Evolutionary conservation across 2,329 filamentous ascomycete genomes (phyloP).

Genomic region (Alternaria sp.): DNA sequence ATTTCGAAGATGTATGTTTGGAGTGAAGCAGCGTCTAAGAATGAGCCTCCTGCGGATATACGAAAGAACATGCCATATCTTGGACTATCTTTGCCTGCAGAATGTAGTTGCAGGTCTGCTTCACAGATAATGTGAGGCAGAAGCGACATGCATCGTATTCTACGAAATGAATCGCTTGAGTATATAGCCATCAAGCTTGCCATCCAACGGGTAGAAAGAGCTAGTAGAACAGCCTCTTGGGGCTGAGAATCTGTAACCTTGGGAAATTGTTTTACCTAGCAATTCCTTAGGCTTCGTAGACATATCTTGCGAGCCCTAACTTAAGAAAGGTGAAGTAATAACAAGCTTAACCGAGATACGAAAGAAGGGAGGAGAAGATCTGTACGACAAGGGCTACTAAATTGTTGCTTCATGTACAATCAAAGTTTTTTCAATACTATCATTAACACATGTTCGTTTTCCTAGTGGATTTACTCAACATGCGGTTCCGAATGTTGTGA

Average conservation of each 20-base stretch:
- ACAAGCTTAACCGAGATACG: not conserved
- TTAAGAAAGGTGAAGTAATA: not conserved
- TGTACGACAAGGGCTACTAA: not conserved
- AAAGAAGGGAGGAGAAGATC: not conserved
- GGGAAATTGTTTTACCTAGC: rapidly evolving
- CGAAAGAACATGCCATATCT: not conserved
- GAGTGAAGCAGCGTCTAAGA: not conserved
- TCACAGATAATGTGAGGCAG: not conserved
- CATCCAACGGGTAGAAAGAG: too few relatives aligned
- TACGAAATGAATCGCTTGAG: too few relatives aligned
- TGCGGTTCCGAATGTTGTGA: not conserved
- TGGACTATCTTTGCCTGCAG: not conserved
- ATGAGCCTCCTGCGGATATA: not conserved
- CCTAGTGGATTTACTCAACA: not conserved
- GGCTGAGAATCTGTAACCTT: rapidly evolving
- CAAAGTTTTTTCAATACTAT: not conserved
- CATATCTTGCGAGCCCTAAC: too few relatives aligned
- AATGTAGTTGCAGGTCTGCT: not conserved
- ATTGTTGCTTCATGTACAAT: not conserved
- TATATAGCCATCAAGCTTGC: too few relatives aligned
- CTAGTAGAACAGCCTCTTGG: rapidly evolving
- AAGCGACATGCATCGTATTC: too few relatives aligned
- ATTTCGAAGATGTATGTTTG: not conserved
- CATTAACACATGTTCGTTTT: not conserved
- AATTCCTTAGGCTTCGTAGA: not conserved